Percentiles rank a stretch among this genome's conserved stretches.
Conservation (phyloP, 2,329 filamentous ascomycete genomes). For the Pseudocercospora fijiensis region DNA sequence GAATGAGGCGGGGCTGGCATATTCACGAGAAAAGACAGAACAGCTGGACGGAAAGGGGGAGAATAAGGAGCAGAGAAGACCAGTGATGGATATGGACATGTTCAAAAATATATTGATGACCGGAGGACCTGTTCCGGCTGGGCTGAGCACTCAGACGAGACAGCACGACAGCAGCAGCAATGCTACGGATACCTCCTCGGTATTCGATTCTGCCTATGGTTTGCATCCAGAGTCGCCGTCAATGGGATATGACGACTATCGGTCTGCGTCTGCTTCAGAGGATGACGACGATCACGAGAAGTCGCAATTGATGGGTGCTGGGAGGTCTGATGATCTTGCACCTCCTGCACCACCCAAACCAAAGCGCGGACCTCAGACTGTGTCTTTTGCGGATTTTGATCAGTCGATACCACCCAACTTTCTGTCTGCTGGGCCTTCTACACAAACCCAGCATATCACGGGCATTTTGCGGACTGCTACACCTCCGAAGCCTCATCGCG, state of each 20-base stretch:
- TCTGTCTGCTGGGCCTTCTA: conserved; percentile 23
- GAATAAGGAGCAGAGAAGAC: conserved; percentile 25
- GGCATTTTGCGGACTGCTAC: conserved; percentile 33
- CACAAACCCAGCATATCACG: conserved; percentile 22
- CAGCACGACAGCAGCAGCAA: conserved; percentile 47
- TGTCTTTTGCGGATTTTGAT: conserved; percentile 38
- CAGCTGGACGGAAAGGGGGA: conserved; percentile 11
- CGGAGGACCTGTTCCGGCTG: conserved; percentile 52
- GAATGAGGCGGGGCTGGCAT: conserved; percentile 23
- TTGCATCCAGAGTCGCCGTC: conserved; percentile 52
- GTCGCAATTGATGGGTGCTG: conserved; percentile 35
- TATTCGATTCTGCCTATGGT: conserved; percentile 51
- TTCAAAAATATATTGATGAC: conserved; percentile 74
- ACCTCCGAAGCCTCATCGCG: conserved; percentile 44
- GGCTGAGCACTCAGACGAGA: conserved; percentile 7
- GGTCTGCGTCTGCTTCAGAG: conserved; percentile 36
- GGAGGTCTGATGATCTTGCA: conserved; percentile 54
- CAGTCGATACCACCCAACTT: conserved; percentile 32
- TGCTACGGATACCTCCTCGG: conserved; percentile 56
- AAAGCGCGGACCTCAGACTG: conserved; percentile 38
- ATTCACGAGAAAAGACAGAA: conserved; percentile 19
- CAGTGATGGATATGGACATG: conserved; percentile 68
- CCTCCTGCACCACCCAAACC: conserved; percentile 68
- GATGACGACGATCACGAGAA: conserved; percentile 44
- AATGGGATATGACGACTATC: conserved; percentile 53